Evolutionary conservation across 805 yeast genomes (phyloP), one percentile per base, ranked within the genome.

Genomic region (Maudiozyma saulgeensis): DNA sequence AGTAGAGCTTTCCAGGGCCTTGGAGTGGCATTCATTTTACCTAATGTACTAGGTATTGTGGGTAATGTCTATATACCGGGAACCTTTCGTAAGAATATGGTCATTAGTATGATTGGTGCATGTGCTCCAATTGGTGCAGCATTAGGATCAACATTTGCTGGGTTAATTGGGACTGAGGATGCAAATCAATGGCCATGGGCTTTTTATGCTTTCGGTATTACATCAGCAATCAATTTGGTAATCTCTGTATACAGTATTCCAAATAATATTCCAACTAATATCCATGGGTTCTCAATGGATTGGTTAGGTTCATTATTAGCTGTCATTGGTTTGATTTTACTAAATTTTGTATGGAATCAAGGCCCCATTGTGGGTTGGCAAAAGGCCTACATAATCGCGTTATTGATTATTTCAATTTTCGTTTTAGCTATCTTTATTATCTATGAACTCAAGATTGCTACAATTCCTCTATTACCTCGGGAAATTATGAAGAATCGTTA

Each of bases 351-450:
- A 2, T 79, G 87, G 80, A 84, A 82, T 56, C 89, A 86, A 61
- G 91, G 84, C 2, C 87, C 91, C 0, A 72, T 76, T 5, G 82
- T 69, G 2, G 87, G 90, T 19, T 85, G 91, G 91, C 56, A 64
- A 11, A 60, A 59, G 1, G 74, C 81, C 0, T 84, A 84, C 54
- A 75, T 81, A 41, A 76, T 81, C 41, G 79, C 71, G 0, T 60
- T 85, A 12, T 64, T 84, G 28, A 68, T 81, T 1, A 60, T 83
- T 5, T 79, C 88, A 0, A 53, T 71, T 0, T 26, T 74, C 1
- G 52, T 68, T 7, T 56, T 84, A 9, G 55, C 63, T 2, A 69
- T 60, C 0, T 84, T 85, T 59, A 69, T 74, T 53, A 55, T 61
- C 35, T 66, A 73, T 44, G 90, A 85, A 58, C 52, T 65, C n/a